Base-by-base conservation (phyloP, 2,329 filamentous ascomycete species). In the Fusarium sp. region DNA sequence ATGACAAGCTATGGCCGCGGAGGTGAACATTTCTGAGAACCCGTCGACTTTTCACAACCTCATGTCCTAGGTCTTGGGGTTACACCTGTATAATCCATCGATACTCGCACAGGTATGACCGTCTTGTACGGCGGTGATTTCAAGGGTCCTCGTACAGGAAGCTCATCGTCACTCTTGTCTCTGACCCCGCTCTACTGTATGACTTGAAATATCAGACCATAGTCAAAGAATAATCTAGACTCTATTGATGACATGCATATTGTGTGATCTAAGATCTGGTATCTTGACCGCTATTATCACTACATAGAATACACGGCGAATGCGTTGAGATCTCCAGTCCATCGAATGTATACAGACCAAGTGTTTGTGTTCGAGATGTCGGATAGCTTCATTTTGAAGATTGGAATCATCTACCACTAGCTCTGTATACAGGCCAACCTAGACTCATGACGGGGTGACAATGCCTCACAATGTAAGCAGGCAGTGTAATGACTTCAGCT, bases 391-490 rank as follows among this genome's bases (percentile, higher is more conserved):
- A 14, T 0, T 18, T 33, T 7, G 0, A 3, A 18, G 5, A 23
- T 2, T 19, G 4, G 11, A 44, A 7, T 19, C 16, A 49, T 23
- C 10, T 15, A 7, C 10, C 29, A 23, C 16, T 33, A 33, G 21
- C 23, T 23, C 1, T 33, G 46, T 49, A 49, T 49, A 49, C 46
- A 49, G 46, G 1, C 15, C 29, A 23, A 10, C n/a, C 46, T 23
- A 14, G 29, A 49, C 16, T 23, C 29, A 0, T 5, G 16, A 7
- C 2, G 0, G 16, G 10, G 2, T 23, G 46, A 23, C 46, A 49
- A 1, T 23, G 15, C 46, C 3, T 49, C 15, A 49, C 46, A 0
- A 49, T 49, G 29, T 33, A 33, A 33, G 29, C 21, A 49, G 4
- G 46, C 16, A 49, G 46, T 33, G 46, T 49, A 49, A 49, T n/a